Evolutionary conservation across 306 rosid genomes (phyloP).

Genomic region (Argentina anserina): DNA sequence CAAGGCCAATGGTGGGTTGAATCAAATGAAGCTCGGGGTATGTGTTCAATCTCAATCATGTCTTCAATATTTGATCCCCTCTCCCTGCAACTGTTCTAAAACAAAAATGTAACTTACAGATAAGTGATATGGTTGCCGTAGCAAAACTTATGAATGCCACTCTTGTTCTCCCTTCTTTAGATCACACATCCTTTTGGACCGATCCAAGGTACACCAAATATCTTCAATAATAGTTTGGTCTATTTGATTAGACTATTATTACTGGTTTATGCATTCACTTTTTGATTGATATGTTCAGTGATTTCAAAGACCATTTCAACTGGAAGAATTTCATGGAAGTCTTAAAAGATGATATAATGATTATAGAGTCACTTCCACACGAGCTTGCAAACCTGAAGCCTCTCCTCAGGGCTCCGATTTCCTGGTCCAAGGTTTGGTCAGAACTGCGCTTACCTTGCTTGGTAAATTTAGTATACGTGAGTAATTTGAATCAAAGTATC

Average conservation of each 20-base stretch:
- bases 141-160: slow-evolving; percentile 72
- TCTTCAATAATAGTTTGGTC: not conserved
- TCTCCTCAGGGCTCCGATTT: slow-evolving; percentile 42
- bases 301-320: slow-evolving; percentile 54
- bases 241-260: not conserved
- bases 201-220: slow-evolving; percentile 46
- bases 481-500: slow-evolving; percentile 1
- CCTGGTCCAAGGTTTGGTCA: slow-evolving; percentile 64
- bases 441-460: not conserved
- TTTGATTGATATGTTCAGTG: slow-evolving; percentile 33
- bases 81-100: not conserved
- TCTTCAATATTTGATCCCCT: not conserved
- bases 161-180: slow-evolving; percentile 63
- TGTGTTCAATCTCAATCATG: not conserved
- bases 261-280: not conserved
- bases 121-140: slow-evolving; percentile 70
- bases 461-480: not conserved
- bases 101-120: slow-evolving; percentile 31
- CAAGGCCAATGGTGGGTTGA: slow-evolving; percentile 67
- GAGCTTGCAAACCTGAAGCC: slow-evolving; percentile 30
- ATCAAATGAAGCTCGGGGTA: slow-evolving; percentile 80
- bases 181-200: slow-evolving; percentile 62
- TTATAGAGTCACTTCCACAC: slow-evolving; percentile 49
- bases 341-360: slow-evolving; percentile 42
- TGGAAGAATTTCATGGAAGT: slow-evolving; percentile 60